Percentiles rank a stretch among this genome's conserved stretches.
Conservation (phyloP, 768 basidiomycete species). For the Rhizopogon roseolus region DNA sequence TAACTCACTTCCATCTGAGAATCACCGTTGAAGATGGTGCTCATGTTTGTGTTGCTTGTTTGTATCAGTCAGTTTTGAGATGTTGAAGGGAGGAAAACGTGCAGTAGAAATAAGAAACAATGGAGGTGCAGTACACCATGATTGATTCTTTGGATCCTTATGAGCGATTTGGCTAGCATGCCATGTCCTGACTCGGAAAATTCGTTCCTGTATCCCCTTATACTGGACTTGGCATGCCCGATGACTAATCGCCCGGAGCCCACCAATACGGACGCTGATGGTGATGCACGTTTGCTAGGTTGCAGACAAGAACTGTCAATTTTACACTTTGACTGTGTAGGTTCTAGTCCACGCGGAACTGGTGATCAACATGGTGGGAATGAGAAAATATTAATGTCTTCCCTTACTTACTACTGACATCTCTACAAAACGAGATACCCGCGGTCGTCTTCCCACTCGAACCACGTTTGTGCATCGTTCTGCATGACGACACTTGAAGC, state of each 20-base stretch:
- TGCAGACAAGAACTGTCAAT: too few relatives aligned
- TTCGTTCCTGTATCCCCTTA: not conserved
- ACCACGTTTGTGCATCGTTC: too few relatives aligned
- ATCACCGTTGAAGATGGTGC: conserved; percentile 19
- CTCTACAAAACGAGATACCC: too few relatives aligned
- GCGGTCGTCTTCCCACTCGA: too few relatives aligned
- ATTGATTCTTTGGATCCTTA: not conserved
- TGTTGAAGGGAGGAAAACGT: not conserved
- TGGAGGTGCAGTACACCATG: too few relatives aligned
- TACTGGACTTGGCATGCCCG: not conserved
- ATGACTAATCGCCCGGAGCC: not conserved
- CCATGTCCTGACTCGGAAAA: not conserved
- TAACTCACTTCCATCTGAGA: conserved; percentile 24
- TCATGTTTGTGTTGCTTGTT: not conserved
- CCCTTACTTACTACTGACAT: too few relatives aligned
- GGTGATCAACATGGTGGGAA: too few relatives aligned
- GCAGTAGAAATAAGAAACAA: not conserved
- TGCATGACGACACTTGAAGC: too few relatives aligned
- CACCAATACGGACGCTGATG: not conserved
- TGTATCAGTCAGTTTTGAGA: not conserved
- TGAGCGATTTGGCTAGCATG: not conserved
- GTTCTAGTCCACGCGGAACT: too few relatives aligned
- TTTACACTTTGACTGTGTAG: too few relatives aligned
- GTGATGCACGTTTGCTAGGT: not conserved
- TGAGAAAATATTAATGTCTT: too few relatives aligned